A percentile compares a stretch with the other conserved stretches of the same genome.
Evolutionary conservation across 148 eudicot species (phyloP).

Genomic region (Rheum nobile): DNA sequence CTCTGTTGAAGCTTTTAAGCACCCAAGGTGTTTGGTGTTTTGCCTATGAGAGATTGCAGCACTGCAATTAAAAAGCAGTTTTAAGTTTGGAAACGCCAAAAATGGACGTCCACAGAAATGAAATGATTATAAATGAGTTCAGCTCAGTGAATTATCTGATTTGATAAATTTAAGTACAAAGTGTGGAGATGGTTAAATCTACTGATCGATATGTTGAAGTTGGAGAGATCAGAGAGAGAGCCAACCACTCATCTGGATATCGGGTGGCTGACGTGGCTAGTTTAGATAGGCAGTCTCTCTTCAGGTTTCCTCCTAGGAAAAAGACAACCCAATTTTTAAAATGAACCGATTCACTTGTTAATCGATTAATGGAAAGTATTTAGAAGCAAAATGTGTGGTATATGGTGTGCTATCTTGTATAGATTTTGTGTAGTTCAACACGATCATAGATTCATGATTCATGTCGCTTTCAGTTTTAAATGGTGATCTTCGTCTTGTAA

Average conservation of each 20-base stretch:
- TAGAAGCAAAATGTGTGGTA: not conserved
- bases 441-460: no score
- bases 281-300: not conserved
- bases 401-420: no score
- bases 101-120: not conserved
- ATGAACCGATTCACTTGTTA: not conserved
- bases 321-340: not conserved
- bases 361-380: not conserved
- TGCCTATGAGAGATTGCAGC: not conserved
- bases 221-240: not conserved
- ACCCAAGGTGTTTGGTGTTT: not conserved
- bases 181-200: not conserved
- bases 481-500: not conserved
- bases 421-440: not conserved
- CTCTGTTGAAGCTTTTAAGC: not conserved
- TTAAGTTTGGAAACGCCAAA: not conserved
- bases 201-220: not conserved
- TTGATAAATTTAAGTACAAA: not conserved
- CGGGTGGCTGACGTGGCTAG: not conserved
- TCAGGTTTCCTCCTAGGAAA: not conserved
- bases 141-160: not conserved
- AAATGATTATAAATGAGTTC: not conserved
- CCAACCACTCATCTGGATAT: conserved; percentile 4
- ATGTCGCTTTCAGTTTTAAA: no score
- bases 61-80: not conserved